Conservation (phyloP, 257 asterid species). For the Gentiana dahurica region DNA sequence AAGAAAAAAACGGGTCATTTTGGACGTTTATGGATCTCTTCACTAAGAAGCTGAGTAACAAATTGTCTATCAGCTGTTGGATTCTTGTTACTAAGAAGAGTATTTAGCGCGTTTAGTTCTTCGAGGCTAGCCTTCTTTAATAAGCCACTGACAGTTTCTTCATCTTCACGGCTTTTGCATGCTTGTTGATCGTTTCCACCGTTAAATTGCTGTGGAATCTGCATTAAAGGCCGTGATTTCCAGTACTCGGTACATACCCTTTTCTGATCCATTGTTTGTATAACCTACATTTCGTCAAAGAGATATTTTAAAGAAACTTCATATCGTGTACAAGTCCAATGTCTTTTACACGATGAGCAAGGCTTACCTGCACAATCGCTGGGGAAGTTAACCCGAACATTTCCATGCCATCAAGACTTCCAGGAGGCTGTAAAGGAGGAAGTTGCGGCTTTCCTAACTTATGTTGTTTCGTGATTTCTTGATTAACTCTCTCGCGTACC, state of each 20-base stretch:
- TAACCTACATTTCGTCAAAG: slow-evolving; percentile 34
- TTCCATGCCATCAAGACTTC: slow-evolving; percentile 92
- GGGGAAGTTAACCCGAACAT: slow-evolving; percentile 97
- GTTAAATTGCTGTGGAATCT: slow-evolving; percentile 40
- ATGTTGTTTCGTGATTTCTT: slow-evolving; percentile 72
- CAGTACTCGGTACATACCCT: slow-evolving; percentile 61
- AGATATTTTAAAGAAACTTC: no score
- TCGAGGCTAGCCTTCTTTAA: slow-evolving; percentile 58
- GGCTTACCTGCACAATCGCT: slow-evolving; percentile 63
- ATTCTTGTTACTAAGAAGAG: slow-evolving; percentile 31
- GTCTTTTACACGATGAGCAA: no score
- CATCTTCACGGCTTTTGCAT: slow-evolving; percentile 15
- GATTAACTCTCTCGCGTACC: slow-evolving; percentile 88
- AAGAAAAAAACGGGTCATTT: slow-evolving; percentile 11
- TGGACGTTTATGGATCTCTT: slow-evolving; percentile 46
- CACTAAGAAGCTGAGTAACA: slow-evolving; percentile 43
- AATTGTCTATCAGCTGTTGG: slow-evolving; percentile 30
- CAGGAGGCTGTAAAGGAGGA: slow-evolving; percentile 97
- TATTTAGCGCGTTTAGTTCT: slow-evolving; percentile 59
- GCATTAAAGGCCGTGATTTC: slow-evolving; percentile 84
- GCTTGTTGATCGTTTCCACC: slow-evolving; percentile 23
- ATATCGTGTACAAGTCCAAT: no score
- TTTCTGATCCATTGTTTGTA: slow-evolving; percentile 71
- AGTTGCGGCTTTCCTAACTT: slow-evolving; percentile 63
- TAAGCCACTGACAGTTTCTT: slow-evolving; percentile 38